These are phyloP conservation scores for Cicer chorassanicum DNA, from an alignment of 306 rosid genomes.

Conservation along the genomic window DNA sequence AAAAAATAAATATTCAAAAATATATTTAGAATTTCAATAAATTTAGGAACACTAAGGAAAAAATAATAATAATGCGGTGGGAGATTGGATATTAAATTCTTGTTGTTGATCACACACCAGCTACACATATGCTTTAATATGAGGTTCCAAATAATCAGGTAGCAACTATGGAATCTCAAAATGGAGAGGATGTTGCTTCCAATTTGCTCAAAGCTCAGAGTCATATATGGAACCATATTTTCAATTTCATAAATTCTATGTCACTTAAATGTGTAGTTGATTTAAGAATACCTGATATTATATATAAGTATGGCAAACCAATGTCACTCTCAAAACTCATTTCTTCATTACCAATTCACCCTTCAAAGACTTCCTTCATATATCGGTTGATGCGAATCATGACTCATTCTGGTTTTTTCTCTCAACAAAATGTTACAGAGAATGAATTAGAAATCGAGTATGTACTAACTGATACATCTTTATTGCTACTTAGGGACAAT, in stretches of 20 bases:
- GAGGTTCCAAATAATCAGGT: no score
- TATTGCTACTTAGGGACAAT: not conserved
- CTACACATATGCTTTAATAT: no score
- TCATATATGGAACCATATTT: constrained; percentile 31
- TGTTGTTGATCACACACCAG: no score
- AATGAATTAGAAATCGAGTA: constrained; percentile 22
- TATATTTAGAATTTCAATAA: no score
- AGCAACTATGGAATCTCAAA: constrained; percentile 9
- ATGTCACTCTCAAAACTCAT: constrained; percentile 34
- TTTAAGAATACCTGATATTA: constrained; percentile 43
- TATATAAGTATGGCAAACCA: constrained; percentile 42
- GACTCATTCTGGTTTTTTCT: constrained; percentile 35
- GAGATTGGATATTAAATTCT: no score
- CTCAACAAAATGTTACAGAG: not conserved
- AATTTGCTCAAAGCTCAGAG: constrained; percentile 39
- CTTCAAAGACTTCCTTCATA: constrained; percentile 5
- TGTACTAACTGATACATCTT: constrained; percentile 26
- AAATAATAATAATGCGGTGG: no score
- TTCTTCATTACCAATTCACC: constrained; percentile 36
- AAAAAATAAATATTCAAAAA: no score
- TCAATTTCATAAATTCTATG: constrained; percentile 45
- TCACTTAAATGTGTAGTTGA: constrained; percentile 41
- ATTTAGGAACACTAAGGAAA: no score
- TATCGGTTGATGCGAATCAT: constrained; percentile 29
- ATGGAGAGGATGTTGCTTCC: not conserved